phyloP scores from a whole-genome alignment of 2,329 filamentous ascomycete species.

The Aspergillus brasiliensis region DNA sequence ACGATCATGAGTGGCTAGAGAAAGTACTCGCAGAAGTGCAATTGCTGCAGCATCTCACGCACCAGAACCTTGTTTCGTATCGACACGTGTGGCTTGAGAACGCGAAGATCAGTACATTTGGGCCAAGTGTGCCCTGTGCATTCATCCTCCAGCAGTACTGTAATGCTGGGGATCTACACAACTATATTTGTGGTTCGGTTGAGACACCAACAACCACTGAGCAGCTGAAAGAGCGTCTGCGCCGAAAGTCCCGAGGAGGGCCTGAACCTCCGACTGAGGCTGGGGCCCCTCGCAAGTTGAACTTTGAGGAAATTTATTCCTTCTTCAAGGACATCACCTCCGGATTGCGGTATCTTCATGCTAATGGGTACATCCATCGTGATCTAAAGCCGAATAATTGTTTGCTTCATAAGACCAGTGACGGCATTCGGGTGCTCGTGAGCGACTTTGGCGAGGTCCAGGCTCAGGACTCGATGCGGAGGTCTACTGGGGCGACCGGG shows the following conservation, averaged over 20 bases:
- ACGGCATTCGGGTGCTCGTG: conserved; percentile 76
- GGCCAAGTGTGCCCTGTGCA: conserved; percentile 87
- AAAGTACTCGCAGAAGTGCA: conserved; percentile 94
- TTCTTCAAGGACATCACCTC: conserved; percentile 95
- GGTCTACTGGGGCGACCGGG: conserved; percentile 88
- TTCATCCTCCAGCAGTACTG: conserved; percentile 99
- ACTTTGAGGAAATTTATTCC: conserved; percentile 92
- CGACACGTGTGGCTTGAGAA: conserved; percentile 97
- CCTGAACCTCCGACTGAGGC: conserved; percentile 63
- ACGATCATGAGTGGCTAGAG: conserved; percentile 93
- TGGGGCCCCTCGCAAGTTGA: conserved; percentile 57
- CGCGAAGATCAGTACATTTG: conserved; percentile 78
- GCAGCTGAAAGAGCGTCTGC: conserved; percentile 82
- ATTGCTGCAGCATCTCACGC: conserved; percentile 84
- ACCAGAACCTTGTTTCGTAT: conserved; percentile 94
- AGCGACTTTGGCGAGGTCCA: conserved; percentile 99
- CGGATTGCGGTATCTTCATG: conserved; percentile 85
- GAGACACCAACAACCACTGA: conserved; percentile 69
- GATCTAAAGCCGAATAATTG: conserved; percentile 97
- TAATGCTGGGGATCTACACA: conserved; percentile 86
- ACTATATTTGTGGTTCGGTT: conserved; percentile 75
- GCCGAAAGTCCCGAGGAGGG: conserved; percentile 78
- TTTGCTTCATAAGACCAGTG: conserved; percentile 75
- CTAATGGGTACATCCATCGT: conserved; percentile 90
- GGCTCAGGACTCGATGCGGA: conserved; percentile 75